Evolutionary conservation across 2,329 filamentous ascomycete genomes (phyloP), one percentile per base, ranked within the genome.

Genomic region (Microcyclospora pomicola): DNA sequence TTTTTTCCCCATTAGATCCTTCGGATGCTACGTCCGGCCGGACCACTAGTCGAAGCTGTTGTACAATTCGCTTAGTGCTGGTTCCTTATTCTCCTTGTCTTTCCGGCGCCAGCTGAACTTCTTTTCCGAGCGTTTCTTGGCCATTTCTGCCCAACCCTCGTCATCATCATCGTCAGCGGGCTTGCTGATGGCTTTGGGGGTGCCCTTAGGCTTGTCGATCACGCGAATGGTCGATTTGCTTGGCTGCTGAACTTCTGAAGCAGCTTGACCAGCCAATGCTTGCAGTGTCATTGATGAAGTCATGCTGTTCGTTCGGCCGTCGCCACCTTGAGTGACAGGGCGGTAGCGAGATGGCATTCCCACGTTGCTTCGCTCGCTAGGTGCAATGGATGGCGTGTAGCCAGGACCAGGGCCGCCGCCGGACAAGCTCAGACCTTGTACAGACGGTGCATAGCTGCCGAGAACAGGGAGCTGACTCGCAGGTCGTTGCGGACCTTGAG

Each of bases 351-450:
- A 80, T 7, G 91, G 86, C 37, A 93, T 71, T 12, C 91, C 91
- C 43, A 95, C 68, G 58, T 92, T 96, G 68, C 87, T 96, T 43
- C 91, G 80, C 64, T 96, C 91, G 5, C 85, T 94, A 1, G 91
- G 91, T 2, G 91, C 88, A 48, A 98, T 93, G 1, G 88, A 96
- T 1, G 86, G 77, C 1, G 86, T 73, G 60, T 96, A 96, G 7
- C 75, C 77, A 36, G 61, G 60, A 34, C 65, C 49, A 33, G 50
- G 50, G 30, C 51, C 52, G 53, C 57, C 42, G 16, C 52, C 45
- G 51, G 59, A 46, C 51, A 63, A 34, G 54, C 60, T 42, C 48
- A 59, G 32, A 55, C 59, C 49, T 56, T 59, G 44, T 54, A 62
- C 32, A 49, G 53, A 57, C n/a, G 52, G 53, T 7, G 53, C 47